phyloP scores from a whole-genome alignment of 225 moss, liverwort and hornwort species.

The Rhytidiadelphus loreus region DNA sequence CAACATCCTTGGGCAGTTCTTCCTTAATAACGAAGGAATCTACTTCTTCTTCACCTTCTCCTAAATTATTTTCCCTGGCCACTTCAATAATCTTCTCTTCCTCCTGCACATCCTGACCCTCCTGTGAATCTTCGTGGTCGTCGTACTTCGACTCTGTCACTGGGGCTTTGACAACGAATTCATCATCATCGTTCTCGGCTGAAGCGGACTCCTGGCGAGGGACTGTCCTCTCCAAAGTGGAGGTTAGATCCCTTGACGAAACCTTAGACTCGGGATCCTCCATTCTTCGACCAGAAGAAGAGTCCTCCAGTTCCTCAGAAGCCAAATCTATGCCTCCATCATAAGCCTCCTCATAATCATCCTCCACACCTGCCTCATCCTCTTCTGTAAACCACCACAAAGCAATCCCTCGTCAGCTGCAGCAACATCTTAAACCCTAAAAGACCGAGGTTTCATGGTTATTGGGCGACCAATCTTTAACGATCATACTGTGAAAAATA shows the following conservation, averaged over 20 bases:
- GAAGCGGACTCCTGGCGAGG: not conserved
- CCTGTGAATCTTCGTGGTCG: conserved; percentile 19
- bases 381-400: conserved; percentile 6
- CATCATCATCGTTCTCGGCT: conserved; percentile 1
- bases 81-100: conserved; percentile 4
- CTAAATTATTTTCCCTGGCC: not conserved
- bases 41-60: not conserved
- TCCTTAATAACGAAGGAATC: not conserved
- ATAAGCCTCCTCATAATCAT: conserved; percentile 24
- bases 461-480: not conserved
- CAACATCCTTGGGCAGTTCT: conserved; percentile 12
- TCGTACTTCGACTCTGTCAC: conserved; percentile 5
- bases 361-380: conserved; percentile 1
- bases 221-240: not conserved
- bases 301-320: conserved; percentile 1
- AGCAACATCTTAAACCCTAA: not conserved
- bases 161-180: not conserved
- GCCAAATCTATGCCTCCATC: not conserved
- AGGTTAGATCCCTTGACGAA: not conserved
- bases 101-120: conserved; percentile 10
- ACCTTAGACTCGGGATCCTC: not conserved
- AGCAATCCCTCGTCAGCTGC: not conserved
- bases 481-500: not conserved
- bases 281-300: not conserved
- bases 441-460: not conserved